These are phyloP conservation scores for Hypsizygus ulmarius DNA, from an alignment of 1,284 basidiomycete species.

Conservation along the genomic window DNA sequence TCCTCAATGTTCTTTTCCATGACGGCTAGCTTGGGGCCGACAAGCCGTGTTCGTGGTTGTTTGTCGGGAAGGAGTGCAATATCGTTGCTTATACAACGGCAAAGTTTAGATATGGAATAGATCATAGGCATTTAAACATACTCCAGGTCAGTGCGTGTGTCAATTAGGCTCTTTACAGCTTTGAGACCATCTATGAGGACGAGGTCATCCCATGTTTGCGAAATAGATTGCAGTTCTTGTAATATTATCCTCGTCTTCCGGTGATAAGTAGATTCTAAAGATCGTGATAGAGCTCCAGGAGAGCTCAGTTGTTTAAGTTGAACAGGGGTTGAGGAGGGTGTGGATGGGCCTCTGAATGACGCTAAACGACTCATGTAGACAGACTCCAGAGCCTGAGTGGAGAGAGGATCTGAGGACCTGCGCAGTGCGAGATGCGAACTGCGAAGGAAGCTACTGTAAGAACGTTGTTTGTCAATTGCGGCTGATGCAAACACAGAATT, in stretches of 20 bases:
- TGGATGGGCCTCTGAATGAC: conserved; percentile 75
- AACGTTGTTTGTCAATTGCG: conserved; percentile 23
- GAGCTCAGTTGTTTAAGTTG: conserved; percentile 36
- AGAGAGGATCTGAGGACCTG: too few species aligned
- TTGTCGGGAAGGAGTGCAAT: conserved; percentile 52
- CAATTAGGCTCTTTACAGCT: conserved; percentile 59
- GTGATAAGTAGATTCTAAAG: conserved; percentile 67
- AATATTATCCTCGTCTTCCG: conserved; percentile 62
- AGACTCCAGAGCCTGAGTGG: too few species aligned
- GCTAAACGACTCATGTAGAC: conserved; percentile 62
- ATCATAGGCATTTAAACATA: conserved; percentile 33
- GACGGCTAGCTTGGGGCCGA: conserved; percentile 58
- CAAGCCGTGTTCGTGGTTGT: conserved; percentile 54
- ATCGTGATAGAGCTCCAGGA: conserved; percentile 53
- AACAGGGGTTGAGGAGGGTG: conserved; percentile 65
- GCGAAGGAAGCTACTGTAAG: not conserved
- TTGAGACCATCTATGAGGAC: conserved; percentile 73
- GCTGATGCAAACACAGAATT: conserved; percentile 7
- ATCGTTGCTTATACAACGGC: conserved; percentile 50
- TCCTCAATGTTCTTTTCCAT: conserved; percentile 65
- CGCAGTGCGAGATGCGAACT: too few species aligned
- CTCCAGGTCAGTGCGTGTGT: conserved; percentile 76
- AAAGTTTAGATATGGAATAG: conserved; percentile 5
- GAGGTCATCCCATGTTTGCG: conserved; percentile 74
- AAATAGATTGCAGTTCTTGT: conserved; percentile 57